Percentiles rank a stretch among this genome's conserved stretches.
Conservation (phyloP, 495 filamentous ascomycete species). For the Aspergillus heteromorphus region DNA sequence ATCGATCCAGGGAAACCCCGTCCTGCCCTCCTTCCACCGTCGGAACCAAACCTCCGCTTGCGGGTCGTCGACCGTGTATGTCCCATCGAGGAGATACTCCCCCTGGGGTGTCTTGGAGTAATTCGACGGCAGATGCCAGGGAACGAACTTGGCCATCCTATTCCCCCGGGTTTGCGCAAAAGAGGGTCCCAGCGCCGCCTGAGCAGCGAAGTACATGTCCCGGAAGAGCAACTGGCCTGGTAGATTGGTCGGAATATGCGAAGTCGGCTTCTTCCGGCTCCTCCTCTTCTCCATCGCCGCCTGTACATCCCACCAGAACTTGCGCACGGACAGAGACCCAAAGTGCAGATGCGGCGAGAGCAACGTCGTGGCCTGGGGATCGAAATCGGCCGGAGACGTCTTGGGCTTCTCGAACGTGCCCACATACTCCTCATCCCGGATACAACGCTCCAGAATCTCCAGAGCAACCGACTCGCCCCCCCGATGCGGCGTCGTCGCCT, state of each 20-base stretch:
- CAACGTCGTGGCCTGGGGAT: constrained; percentile 62
- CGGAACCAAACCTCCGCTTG: constrained; percentile 56
- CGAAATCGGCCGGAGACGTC: constrained; percentile 63
- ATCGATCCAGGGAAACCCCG: constrained; percentile 71
- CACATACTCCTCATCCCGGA: constrained; percentile 55
- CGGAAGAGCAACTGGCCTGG: constrained; percentile 66
- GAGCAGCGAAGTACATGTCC: constrained; percentile 74
- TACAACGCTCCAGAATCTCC: constrained; percentile 40
- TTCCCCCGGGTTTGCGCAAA: constrained; percentile 58
- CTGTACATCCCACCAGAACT: constrained; percentile 64
- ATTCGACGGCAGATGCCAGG: constrained; percentile 63
- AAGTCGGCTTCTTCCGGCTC: constrained; percentile 40
- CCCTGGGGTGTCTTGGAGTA: constrained; percentile 26
- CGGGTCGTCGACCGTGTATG: constrained; percentile 51
- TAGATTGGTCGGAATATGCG: constrained; percentile 54
- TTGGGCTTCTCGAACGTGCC: constrained; percentile 66
- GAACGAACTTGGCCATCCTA: constrained; percentile 56
- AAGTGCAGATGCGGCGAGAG: constrained; percentile 70
- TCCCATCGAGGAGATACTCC: constrained; percentile 13
- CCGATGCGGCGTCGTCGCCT: constrained; percentile 52
- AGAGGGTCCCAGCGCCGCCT: constrained; percentile 53
- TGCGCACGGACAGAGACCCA: constrained; percentile 53
- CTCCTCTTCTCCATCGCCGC: constrained; percentile 44
- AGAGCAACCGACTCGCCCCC: constrained; percentile 61
- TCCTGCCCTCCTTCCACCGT: constrained; percentile 59